These are phyloP conservation scores for Celoporthe dispersa DNA, from an alignment of 2,329 filamentous ascomycete species.

Conservation along the genomic window DNA sequence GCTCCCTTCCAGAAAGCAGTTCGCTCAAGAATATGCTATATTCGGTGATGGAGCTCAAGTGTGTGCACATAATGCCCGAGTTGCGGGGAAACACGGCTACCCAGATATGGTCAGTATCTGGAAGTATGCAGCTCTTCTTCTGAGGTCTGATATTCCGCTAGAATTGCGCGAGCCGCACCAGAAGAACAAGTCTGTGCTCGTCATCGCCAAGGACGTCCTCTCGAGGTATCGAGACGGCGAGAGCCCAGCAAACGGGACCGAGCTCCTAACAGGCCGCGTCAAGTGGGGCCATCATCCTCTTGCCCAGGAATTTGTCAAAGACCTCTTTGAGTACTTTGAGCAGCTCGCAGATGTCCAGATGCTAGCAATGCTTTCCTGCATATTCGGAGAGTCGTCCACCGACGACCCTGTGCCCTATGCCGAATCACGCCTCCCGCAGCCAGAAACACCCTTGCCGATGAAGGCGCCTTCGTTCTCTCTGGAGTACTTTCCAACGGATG, in stretches of 20 bases:
- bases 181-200: conserved; percentile 63
- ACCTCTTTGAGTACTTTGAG: conserved; percentile 69
- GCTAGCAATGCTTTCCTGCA: conserved; percentile 72
- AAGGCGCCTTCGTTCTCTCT: conserved; percentile 70
- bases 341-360: conserved; percentile 68
- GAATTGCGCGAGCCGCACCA: conserved; percentile 62
- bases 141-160: conserved; percentile 77
- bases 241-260: conserved; percentile 25
- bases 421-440: conserved; percentile 59
- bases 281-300: conserved; percentile 72
- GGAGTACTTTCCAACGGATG: conserved; percentile 67
- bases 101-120: conserved; percentile 80
- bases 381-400: conserved; percentile 65
- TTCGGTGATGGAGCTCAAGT: conserved; percentile 82
- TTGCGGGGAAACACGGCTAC: conserved; percentile 73
- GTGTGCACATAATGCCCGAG: conserved; percentile 80
- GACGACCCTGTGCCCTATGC: conserved; percentile 61
- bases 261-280: conserved; percentile 58
- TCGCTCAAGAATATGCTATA: conserved; percentile 81
- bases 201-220: conserved; percentile 69
- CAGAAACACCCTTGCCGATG: conserved; percentile 66
- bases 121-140: conserved; percentile 77
- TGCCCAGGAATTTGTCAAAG: conserved; percentile 62
- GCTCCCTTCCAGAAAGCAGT: conserved; percentile 76
- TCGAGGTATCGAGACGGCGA: conserved; percentile 43